Evolutionary conservation across 2,329 filamentous ascomycete genomes (phyloP).

Genomic region (Madurella mycetomatis): DNA sequence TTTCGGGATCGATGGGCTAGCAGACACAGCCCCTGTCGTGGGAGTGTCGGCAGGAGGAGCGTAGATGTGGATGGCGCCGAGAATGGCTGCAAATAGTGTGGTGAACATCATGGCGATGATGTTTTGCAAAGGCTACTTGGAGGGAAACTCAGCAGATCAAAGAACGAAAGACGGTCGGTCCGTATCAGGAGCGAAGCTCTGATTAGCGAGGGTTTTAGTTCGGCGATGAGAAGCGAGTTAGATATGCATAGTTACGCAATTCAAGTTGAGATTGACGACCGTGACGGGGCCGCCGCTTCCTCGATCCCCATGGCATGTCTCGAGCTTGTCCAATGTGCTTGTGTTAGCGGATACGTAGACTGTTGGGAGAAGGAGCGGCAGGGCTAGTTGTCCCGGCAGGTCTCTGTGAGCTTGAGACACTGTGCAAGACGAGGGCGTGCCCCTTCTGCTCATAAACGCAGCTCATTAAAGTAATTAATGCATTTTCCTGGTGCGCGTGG

Average conservation of each 20-base stretch:
- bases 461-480: no score
- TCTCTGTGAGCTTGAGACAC: no score
- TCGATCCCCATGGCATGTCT: background rate
- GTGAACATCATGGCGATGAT: conserved; percentile 47
- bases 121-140: background rate
- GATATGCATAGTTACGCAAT: background rate
- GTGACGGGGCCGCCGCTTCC: background rate
- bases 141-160: background rate
- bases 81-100: conserved; percentile 34
- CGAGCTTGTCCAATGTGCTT: no score
- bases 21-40: background rate
- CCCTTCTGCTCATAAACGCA: no score
- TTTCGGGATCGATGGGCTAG: conserved; percentile 22
- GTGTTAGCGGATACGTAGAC: no score
- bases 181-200: background rate
- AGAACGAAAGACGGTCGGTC: background rate
- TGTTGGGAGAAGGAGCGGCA: no score
- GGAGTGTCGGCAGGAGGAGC: conserved; percentile 28
- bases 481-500: no score
- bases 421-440: no score
- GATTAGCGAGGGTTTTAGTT: background rate
- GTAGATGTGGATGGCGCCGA: conserved; percentile 29
- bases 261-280: background rate
- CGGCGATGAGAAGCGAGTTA: background rate
- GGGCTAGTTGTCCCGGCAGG: no score